Percentiles rank a stretch among this genome's conserved stretches.
Conservation (phyloP, 2,329 filamentous ascomycete species). For the Pseudogymnoascus destructans region DNA sequence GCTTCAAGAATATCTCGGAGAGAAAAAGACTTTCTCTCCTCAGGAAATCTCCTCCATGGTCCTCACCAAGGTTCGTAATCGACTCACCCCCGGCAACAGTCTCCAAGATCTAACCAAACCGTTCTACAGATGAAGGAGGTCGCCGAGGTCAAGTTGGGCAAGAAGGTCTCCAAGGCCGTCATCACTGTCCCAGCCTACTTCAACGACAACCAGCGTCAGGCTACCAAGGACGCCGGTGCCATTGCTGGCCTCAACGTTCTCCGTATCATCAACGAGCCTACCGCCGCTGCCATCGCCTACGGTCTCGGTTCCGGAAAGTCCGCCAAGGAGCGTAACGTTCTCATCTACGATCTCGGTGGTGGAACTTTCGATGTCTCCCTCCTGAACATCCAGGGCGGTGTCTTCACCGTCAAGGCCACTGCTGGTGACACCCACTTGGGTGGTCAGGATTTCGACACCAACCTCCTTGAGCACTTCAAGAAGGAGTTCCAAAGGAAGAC, state of each 20-base stretch:
- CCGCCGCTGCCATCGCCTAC: conserved; percentile 94
- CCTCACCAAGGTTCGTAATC: conserved; percentile 67
- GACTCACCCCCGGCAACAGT: neutral
- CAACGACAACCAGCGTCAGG: conserved; percentile 99
- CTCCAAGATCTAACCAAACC: neutral
- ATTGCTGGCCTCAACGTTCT: conserved; percentile 96
- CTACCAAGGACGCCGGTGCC: conserved; percentile 97
- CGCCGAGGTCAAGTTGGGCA: conserved; percentile 93
- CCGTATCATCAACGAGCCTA: conserved; percentile 99
- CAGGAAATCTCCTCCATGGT: conserved; percentile 99
- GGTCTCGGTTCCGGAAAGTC: conserved; percentile 92
- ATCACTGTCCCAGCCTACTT: conserved; percentile 99
- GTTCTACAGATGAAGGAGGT: conserved; percentile 87
- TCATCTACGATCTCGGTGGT: conserved; percentile 99
- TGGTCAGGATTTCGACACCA: conserved; percentile 93
- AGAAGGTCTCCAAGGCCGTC: conserved; percentile 98
- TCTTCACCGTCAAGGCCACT: conserved; percentile 98
- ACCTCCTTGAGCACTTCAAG: conserved; percentile 91
- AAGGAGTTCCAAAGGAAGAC: conserved; percentile 81
- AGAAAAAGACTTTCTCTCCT: conserved; percentile 91
- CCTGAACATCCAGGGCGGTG: conserved; percentile 96
- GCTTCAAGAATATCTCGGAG: conserved; percentile 90
- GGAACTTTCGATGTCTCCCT: conserved; percentile 99
- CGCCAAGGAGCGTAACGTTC: conserved; percentile 94
- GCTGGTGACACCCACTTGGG: conserved; percentile 95